Base-by-base conservation (phyloP, 164 flowering plant species). In the Vitis rotundifolia region DNA sequence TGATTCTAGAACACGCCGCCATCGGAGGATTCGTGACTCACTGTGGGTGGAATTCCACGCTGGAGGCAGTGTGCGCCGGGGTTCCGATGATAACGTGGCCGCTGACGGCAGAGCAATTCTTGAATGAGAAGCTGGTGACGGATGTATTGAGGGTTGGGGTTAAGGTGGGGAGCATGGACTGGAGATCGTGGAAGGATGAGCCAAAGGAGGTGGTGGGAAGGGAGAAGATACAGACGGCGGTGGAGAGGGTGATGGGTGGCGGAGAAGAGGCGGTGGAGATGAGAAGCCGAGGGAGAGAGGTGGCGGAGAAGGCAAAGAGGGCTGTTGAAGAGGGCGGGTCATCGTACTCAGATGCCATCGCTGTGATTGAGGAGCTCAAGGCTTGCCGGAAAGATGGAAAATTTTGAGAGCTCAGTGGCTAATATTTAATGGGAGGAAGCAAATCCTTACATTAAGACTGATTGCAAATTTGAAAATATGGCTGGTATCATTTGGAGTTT, bases 51-150 rank as follows among this genome's bases (percentile, higher is more conserved):
- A 78, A 75, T 68, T 75, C 76, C 8, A 59, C 70, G 13, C 64
- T 82, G 12, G 85, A 82, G 60, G 78, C 69, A 0, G 62, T 82
- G 48, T 4, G 28, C 1, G 73, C 77, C 0, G 82, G 85, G 1
- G 67, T 75, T 37, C 85, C 85, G 0, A 67, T 77, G 81, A 53
- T 75, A n/a, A 78, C 84, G 2, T 80, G 84, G 84, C 84, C 84
- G 0, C 1, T 73, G 3, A 22, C 48, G 1, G 77, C 78, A 2
- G 79, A 81, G 62, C 84, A 81, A 18, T 81, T 78, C 59, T 59
- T 0, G 44, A 78, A 81, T 55, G 84, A 80, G 68, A 81, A 76
- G 64, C 22, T 81, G 73, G 47, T 78, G 2, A 61, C 52, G 1
- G 76, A 76, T 16, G 73, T 81, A 56, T 15, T 78, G 69, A 54